Percentiles rank a stretch among this genome's conserved stretches.
These are phyloP conservation scores for Paraphoma chrysanthemicola DNA, from an alignment of 2,329 filamentous ascomycete species.

Conservation along the genomic window DNA sequence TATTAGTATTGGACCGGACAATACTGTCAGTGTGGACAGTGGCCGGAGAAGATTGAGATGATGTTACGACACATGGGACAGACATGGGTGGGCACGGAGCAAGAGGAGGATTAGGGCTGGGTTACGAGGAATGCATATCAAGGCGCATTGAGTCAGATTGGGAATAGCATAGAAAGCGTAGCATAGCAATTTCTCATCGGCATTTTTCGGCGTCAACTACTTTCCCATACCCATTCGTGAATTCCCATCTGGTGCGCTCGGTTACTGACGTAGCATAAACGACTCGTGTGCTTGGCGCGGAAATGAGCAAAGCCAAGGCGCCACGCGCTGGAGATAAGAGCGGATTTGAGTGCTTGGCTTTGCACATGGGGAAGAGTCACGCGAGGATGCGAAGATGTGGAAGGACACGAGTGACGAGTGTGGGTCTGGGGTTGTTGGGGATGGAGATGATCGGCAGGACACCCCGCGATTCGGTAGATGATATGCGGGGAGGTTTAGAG, in stretches of 20 bases:
- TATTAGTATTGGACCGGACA: constrained; percentile 47
- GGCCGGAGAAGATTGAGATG: constrained; percentile 36
- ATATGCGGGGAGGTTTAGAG: constrained; percentile 4
- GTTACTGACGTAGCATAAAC: background rate
- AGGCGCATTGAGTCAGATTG: constrained; percentile 3
- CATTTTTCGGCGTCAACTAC: constrained; percentile 1
- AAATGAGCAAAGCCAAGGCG: constrained; percentile 1
- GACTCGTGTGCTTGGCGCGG: background rate
- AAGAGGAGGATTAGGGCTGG: background rate
- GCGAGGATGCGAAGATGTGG: background rate
- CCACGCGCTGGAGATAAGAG: background rate
- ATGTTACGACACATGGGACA: background rate
- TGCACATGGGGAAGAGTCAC: background rate
- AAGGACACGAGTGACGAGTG: constrained; percentile 1
- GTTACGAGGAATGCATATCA: background rate
- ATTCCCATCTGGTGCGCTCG: background rate
- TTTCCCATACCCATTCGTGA: background rate
- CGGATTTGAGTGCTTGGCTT: background rate
- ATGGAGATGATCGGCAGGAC: constrained; percentile 1
- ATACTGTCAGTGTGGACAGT: constrained; percentile 48
- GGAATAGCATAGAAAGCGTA: constrained; percentile 3
- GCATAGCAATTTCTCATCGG: constrained; percentile 5
- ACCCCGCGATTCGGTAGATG: constrained; percentile 11
- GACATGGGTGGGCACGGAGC: background rate
- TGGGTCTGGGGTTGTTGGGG: background rate